Evolutionary conservation across 805 yeast genomes (phyloP).

Genomic region (Kuraishia molischiana): DNA sequence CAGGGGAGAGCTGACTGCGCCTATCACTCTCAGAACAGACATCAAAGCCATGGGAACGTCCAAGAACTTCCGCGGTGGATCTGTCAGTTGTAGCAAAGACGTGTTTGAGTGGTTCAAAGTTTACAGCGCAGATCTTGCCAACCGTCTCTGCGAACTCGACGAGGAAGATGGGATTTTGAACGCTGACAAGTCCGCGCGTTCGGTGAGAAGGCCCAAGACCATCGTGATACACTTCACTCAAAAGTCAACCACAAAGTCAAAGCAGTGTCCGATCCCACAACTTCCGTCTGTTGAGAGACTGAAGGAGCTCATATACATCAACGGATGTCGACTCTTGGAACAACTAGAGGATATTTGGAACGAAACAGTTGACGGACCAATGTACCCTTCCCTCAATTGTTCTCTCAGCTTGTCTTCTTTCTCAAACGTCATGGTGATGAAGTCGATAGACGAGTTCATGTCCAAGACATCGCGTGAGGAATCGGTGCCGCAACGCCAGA

Average conservation of each 20-base stretch:
- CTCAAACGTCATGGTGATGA: conserved; percentile 24
- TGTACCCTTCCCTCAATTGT: conserved; percentile 41
- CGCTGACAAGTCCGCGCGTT: conserved; percentile 13
- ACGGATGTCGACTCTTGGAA: conserved; percentile 11
- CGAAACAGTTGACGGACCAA: conserved; percentile 10
- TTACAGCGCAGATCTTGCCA: conserved; percentile 68
- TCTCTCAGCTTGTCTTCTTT: conserved; percentile 46
- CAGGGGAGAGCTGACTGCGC: conserved; percentile 50
- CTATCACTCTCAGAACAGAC: conserved; percentile 46
- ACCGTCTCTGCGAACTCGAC: conserved; percentile 62
- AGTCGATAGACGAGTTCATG: conserved; percentile 17
- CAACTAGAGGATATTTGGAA: conserved; percentile 17
- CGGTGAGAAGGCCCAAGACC: conserved; percentile 43
- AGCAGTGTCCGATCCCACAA: conserved; percentile 30
- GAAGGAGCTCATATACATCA: conserved; percentile 14
- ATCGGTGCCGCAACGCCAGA: background rate
- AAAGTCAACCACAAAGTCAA: conserved; percentile 19
- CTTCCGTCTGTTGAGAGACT: conserved; percentile 27
- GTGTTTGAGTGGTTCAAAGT: conserved; percentile 73
- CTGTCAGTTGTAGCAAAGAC: conserved; percentile 44
- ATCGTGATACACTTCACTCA: conserved; percentile 29
- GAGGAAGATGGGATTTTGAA: conserved; percentile 37
- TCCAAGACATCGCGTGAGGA: background rate
- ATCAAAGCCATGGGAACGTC: conserved; percentile 84
- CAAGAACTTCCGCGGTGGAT: conserved; percentile 60